phyloP scores from a whole-genome alignment of 495 filamentous ascomycete genomes.

The Lepraria neglecta region DNA sequence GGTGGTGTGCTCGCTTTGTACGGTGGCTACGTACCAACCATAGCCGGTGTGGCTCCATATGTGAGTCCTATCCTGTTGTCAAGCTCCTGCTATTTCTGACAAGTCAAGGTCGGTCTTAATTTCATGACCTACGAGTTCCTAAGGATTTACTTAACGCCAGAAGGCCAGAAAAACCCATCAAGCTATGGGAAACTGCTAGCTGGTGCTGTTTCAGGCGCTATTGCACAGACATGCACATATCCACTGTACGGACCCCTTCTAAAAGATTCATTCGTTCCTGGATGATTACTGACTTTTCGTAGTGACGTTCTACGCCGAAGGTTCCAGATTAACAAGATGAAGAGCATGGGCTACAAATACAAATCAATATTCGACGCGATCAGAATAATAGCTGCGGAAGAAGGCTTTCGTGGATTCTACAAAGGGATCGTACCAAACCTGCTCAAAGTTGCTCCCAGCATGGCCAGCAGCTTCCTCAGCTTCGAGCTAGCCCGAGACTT shows the following conservation, averaged over 20 bases:
- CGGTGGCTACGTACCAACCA: conserved; percentile 85
- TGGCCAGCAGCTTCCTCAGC: conserved; percentile 97
- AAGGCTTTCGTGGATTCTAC: conserved; percentile 73
- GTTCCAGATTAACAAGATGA: conserved; percentile 99
- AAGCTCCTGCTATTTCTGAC: conserved; percentile 23
- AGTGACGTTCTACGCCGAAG: conserved; percentile 92
- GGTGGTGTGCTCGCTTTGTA: conserved; percentile 81
- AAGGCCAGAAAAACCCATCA: conserved; percentile 79
- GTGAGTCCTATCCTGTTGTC: conserved; percentile 44
- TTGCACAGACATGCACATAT: conserved; percentile 97
- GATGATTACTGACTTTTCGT: conserved; percentile 24
- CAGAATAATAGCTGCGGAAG: conserved; percentile 68
- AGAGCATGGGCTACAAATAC: conserved; percentile 96
- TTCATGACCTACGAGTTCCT: conserved; percentile 96
- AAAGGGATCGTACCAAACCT: conserved; percentile 93
- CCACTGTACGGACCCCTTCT: conserved; percentile 66
- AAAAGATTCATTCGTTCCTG: too few relatives aligned
- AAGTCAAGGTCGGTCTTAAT: conserved; percentile 76
- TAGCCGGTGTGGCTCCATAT: conserved; percentile 92
- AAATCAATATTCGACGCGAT: conserved; percentile 80
- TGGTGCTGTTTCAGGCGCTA: conserved; percentile 87
- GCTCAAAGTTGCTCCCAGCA: conserved; percentile 94
- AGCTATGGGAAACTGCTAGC: conserved; percentile 75
- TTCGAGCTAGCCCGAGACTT: conserved; percentile 91
- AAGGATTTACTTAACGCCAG: conserved; percentile 75